Percentiles rank a stretch among this genome's conserved stretches.
Conservation (phyloP, 225 moss, liverwort and hornwort genomes). For the Straminergon stramineum region DNA sequence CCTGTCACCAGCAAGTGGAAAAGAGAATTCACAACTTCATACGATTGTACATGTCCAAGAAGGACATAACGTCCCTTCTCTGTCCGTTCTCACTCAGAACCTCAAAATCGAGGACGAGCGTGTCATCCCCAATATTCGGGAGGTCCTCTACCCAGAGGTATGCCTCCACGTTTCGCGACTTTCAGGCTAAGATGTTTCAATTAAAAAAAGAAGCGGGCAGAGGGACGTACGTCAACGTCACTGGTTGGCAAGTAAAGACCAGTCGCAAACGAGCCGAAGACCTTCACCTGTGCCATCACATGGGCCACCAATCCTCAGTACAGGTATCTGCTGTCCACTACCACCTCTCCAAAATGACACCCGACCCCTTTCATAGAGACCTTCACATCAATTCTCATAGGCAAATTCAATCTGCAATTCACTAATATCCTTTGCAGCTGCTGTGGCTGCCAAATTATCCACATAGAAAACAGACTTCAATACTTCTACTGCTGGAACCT, state of each 20-base stretch:
- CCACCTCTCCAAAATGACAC: neutral
- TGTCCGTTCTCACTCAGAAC: neutral
- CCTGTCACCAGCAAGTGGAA: constrained; percentile 27
- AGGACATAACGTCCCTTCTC: neutral
- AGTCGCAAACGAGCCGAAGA: constrained; percentile 98
- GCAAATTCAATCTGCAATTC: neutral
- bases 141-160: neutral
- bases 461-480: neutral
- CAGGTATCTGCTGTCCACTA: neutral
- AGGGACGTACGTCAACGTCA: constrained; percentile 73
- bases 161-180: neutral
- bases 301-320: neutral
- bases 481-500: neutral
- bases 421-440: neutral
- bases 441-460: neutral
- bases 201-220: neutral
- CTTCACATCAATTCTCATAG: neutral
- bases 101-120: neutral
- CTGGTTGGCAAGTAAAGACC: constrained; percentile 95
- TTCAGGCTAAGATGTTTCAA: neutral
- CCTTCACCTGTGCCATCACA: constrained; percentile 62
- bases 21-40: neutral
- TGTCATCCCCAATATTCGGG: neutral
- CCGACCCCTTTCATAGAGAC: neutral
- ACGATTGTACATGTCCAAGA: neutral